Percentiles rank a stretch among this genome's conserved stretches.
Conservation (phyloP, 2,329 filamentous ascomycete species). For the Neobulgaria alba region DNA sequence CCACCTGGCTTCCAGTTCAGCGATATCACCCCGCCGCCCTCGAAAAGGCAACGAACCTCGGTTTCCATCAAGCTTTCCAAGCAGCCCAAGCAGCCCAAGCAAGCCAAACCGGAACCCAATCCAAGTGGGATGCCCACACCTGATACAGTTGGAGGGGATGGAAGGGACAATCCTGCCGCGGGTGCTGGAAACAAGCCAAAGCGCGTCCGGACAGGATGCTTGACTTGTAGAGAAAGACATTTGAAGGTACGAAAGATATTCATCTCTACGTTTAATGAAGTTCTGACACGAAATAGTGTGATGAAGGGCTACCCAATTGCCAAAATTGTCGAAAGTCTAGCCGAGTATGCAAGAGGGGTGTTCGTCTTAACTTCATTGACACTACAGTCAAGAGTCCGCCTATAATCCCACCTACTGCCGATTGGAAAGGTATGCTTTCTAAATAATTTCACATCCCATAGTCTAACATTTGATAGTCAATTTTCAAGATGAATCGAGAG, state of each 20-base stretch:
- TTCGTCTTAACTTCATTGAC: conserved; percentile 88
- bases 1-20: conserved; percentile 13
- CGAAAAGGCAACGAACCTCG: conserved; percentile 17
- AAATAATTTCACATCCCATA: neutral
- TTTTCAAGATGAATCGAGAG: conserved; percentile 82
- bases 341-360: conserved; percentile 73
- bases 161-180: conserved; percentile 9
- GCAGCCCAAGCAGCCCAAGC: conserved; percentile 13
- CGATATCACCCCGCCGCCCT: conserved; percentile 18
- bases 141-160: neutral
- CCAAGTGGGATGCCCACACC: conserved; percentile 23
- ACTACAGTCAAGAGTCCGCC: conserved; percentile 62
- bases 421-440: conserved; percentile 48
- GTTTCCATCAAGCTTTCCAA: conserved; percentile 8
- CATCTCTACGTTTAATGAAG: conserved; percentile 29
- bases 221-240: conserved; percentile 84
- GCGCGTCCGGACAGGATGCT: conserved; percentile 79
- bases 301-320: conserved; percentile 27
- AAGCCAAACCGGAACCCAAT: too few species aligned
- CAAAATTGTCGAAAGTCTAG: conserved; percentile 71
- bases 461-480: conserved; percentile 41
- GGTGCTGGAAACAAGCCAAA: conserved; percentile 53
- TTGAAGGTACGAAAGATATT: conserved; percentile 89
- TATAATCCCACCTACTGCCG: conserved; percentile 49
- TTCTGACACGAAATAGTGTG: conserved; percentile 12